A percentile compares a stretch with the other conserved stretches of the same genome.
Evolutionary conservation across 495 filamentous ascomycete species (phyloP).

Genomic region (Bathelium albidoporum): DNA sequence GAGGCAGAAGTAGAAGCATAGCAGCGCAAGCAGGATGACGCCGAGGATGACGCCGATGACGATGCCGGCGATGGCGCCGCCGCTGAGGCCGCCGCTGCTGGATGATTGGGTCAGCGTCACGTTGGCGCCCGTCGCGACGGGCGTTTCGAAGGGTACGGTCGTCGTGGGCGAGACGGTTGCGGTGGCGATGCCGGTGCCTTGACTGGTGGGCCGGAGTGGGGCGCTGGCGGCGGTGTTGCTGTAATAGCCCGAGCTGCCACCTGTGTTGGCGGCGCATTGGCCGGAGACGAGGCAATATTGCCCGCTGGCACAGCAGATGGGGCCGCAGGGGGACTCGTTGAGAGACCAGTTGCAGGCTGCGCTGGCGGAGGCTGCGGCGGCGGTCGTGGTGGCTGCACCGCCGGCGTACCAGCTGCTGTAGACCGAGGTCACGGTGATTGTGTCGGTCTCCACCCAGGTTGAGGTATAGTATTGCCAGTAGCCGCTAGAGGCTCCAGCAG

Average conservation of each 20-base stretch:
- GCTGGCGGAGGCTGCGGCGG: conserved; percentile 34
- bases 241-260: conserved; percentile 26
- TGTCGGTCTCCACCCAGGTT: conserved; percentile 58
- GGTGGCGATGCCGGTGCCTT: conserved; percentile 43
- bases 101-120: conserved; percentile 29
- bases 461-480: conserved; percentile 57
- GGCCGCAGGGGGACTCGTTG: conserved; percentile 59
- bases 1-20: conserved; percentile 67
- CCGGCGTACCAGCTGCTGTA: conserved; percentile 45
- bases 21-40: conserved; percentile 55
- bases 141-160: conserved; percentile 48
- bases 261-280: conserved; percentile 15
- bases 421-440: conserved; percentile 54
- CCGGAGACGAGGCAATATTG: conserved; percentile 51
- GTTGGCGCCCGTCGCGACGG: conserved; percentile 45
- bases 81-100: conserved; percentile 48
- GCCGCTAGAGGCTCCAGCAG: conserved; percentile 24
- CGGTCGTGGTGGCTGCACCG: conserved; percentile 18
- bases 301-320: conserved; percentile 60
- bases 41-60: conserved; percentile 80
- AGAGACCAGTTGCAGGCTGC: conserved; percentile 47
- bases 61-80: conserved; percentile 88
- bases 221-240: conserved; percentile 38
- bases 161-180: conserved; percentile 45
- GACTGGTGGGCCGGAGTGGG: conserved; percentile 62